Conservation (phyloP, 108 stramenopile species). For the Cyclotella choctawhatcheeana region DNA sequence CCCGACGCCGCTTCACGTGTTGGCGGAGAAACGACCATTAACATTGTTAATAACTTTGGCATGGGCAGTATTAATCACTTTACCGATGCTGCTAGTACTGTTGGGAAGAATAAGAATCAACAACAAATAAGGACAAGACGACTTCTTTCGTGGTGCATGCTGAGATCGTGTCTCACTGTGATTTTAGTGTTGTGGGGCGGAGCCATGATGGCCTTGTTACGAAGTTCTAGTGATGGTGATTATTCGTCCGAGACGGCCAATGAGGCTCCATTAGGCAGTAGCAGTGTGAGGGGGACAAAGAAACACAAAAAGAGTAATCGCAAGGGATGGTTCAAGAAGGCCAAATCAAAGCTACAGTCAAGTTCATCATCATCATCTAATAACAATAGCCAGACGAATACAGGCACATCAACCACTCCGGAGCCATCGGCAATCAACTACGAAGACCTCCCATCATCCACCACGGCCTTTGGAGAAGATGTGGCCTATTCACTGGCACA, state of each 20-base stretch:
- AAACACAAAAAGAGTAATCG: too few relatives aligned
- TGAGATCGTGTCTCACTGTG: neutral
- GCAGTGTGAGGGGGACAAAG: too few relatives aligned
- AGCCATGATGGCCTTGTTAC: neutral
- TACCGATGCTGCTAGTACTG: neutral
- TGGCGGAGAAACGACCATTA: constrained; percentile 7
- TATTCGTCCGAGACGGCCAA: too few relatives aligned
- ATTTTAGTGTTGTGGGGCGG: neutral
- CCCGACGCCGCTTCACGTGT: neutral
- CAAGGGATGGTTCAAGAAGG: too few relatives aligned
- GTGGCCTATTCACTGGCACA: constrained; percentile 13
- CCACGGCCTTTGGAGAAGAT: constrained; percentile 11
- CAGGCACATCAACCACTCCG: neutral
- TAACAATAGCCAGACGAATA: too few relatives aligned
- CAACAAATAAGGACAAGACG: too few relatives aligned
- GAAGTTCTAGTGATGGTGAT: too few relatives aligned
- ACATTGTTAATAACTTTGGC: constrained; percentile 13
- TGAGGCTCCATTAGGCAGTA: too few relatives aligned
- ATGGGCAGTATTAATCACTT: constrained; percentile 17
- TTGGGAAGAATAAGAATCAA: constrained; percentile 4
- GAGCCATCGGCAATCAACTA: neutral
- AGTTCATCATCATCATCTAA: too few relatives aligned
- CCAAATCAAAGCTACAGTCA: too few relatives aligned
- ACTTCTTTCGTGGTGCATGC: constrained; percentile 9
- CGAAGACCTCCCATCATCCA: neutral